phyloP scores from a whole-genome alignment of 345 rosid genomes.

The Hibiscus tridactylites region DNA sequence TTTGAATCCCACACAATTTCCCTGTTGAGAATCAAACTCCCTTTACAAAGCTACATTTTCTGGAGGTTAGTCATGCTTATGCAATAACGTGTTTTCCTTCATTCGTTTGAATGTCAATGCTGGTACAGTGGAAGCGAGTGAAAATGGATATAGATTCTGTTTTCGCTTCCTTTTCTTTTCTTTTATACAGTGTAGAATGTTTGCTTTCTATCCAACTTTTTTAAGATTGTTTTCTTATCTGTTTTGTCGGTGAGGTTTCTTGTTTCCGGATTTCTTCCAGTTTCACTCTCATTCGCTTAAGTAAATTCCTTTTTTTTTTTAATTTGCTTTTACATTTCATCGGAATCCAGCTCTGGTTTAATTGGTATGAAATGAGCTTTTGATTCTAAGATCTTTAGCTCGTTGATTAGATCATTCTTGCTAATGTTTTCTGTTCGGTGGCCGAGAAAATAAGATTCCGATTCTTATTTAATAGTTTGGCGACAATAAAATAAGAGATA shows the following conservation, averaged over 20 bases:
- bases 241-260: conserved; percentile 31
- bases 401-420: conserved; percentile 5
- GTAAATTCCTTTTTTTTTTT: not conserved
- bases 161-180: not conserved
- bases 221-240: conserved; percentile 1
- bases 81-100: not conserved
- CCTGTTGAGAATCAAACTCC: not conserved
- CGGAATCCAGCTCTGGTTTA: not conserved
- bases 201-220: not conserved
- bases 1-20: not conserved
- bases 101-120: not conserved
- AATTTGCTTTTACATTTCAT: not conserved
- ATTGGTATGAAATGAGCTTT: conserved; percentile 1
- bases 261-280: conserved; percentile 14
- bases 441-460: conserved; percentile 2
- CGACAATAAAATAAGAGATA: not conserved
- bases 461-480: not conserved
- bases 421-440: conserved; percentile 2
- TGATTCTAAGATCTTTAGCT: conserved; percentile 18
- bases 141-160: not conserved
- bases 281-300: not conserved
- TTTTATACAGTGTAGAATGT: not conserved
- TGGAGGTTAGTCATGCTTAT: conserved; percentile 27
- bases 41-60: conserved; percentile 29
- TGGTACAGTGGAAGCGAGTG: not conserved